Base-by-base conservation (phyloP, 1,284 basidiomycete species). In the Ustilago shanxiensis region DNA sequence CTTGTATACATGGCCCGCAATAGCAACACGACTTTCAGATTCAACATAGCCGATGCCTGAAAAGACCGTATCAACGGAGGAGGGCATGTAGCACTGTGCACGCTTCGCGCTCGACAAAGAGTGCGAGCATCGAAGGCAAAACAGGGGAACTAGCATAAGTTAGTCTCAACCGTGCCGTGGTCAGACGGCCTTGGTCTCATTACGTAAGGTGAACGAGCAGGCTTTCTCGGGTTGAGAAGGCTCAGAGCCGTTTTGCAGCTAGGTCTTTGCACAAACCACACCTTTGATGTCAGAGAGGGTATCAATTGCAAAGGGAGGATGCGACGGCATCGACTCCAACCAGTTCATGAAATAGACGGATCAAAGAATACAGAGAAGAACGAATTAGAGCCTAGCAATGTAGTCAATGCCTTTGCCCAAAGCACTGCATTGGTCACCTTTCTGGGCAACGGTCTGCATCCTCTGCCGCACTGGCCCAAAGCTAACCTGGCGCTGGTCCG, bases 371-470 rank as follows among this genome's bases (percentile, higher is more conserved):
- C 16, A n/a, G 18, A 28, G 26, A 10, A 20, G 5, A 24, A n/a
- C 18, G 13, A 39, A 37, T 49, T 22, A 76, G 18, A 76, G 35
- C 53, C 44, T 67, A 26, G 73, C 68, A 41, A 76, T 76, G 29
- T 68, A 76, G 31, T 68, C 68, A 10, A 68, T 44, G 22, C 53
- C 60, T 45, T 65, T 60, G 26, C 76, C 76, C 3, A 80, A 47
- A 35, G 69, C 69, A 18, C 54, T 41, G 52, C 79, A 80, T 58
- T 80, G 79, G 39, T 72, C 72, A 20, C 39, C 51, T 10, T 61
- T 69, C 44, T 78, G 72, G 11, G 39, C 65, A 2, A 80, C 22
- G 8, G 66, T 20, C 41, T 66, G 33, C 66, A 72, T 69, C 37
- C 52, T 58, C 60, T 77, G 79, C 66, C 50, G 60, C 8, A 64